These are phyloP conservation scores for Cyathus striatus DNA, from an alignment of 768 basidiomycete genomes.

Conservation along the genomic window DNA sequence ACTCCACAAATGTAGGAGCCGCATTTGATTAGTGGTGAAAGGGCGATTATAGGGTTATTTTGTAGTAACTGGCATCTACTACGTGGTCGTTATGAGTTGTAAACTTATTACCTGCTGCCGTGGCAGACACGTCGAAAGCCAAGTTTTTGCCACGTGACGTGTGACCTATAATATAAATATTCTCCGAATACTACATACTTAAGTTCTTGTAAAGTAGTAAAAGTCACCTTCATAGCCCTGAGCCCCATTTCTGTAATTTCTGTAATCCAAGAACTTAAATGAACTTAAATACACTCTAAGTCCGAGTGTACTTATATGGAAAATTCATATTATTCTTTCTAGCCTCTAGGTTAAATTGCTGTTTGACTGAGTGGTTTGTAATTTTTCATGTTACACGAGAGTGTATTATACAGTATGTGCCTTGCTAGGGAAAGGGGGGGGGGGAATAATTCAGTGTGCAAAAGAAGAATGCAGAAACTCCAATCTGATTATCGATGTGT, in stretches of 20 bases:
- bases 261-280: no score
- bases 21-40: slow-evolving; percentile 27
- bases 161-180: no score
- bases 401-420: not conserved
- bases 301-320: no score
- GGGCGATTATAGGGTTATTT: slow-evolving; percentile 13
- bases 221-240: no score
- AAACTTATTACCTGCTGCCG: slow-evolving; percentile 12
- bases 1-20: slow-evolving; percentile 29
- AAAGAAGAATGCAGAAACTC: slow-evolving; percentile 2
- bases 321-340: no score
- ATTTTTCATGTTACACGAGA: not conserved
- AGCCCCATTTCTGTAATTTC: no score
- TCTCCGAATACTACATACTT: no score
- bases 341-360: no score
- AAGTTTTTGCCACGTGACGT: not conserved
- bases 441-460: not conserved
- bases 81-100: slow-evolving; percentile 9
- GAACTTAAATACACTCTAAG: no score
- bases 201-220: no score
- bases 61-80: slow-evolving; percentile 19
- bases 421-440: not conserved
- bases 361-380: no score
- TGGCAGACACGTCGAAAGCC: slow-evolving; percentile 27
- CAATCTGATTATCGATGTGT: slow-evolving; percentile 7